Base-by-base conservation (phyloP, 306 rosid species). In the Neltuma alba region DNA sequence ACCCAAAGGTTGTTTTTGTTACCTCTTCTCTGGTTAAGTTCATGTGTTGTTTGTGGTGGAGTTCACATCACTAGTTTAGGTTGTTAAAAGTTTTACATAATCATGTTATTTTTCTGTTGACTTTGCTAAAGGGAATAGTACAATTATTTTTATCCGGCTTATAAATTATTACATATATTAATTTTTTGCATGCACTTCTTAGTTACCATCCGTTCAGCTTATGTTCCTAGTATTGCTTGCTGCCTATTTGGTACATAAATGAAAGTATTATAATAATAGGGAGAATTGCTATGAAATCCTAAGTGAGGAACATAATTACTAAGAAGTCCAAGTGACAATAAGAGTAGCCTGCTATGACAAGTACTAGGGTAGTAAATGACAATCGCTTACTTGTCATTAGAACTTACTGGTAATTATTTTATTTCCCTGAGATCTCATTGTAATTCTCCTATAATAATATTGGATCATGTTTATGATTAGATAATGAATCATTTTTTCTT, bases 1-100 rank as follows among this genome's bases (percentile, higher is more conserved):
- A 82, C 75, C 98, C 93, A 0, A 91, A 90, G 97, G 98, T 95
- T 65, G 57, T 44, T 69, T 72, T 87, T 78, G 37, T 65, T 45
- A 25, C 82, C 76, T 42, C 50, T 82, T 71, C 36, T 31, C 13
- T 47, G 73, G 45, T 48, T 40, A 34, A 16, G 72, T 50, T 33
- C 64, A 18, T 47, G 45, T 10, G 33, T 34, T n/a, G 12, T 52
- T 72, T 23, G 16, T 6, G 28, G 13, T 70, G 42, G 28, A 45
- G 27, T 9, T 28, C 61, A 70, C 37, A 44, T 70, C 23, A 20
- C 10, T 21, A 18, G 36, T n/a, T 52, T 12, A 45, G 30, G 34
- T 45, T 70, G 33, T 50, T 36, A n/a, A 30, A 52, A 73, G n/a
- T 67, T 67, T 10, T 20, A 37, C 9, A n/a, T 34, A 45, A n/a